phyloP scores from a whole-genome alignment of 139 green algal species.

The Edaphochlamys debaryana region DNA sequence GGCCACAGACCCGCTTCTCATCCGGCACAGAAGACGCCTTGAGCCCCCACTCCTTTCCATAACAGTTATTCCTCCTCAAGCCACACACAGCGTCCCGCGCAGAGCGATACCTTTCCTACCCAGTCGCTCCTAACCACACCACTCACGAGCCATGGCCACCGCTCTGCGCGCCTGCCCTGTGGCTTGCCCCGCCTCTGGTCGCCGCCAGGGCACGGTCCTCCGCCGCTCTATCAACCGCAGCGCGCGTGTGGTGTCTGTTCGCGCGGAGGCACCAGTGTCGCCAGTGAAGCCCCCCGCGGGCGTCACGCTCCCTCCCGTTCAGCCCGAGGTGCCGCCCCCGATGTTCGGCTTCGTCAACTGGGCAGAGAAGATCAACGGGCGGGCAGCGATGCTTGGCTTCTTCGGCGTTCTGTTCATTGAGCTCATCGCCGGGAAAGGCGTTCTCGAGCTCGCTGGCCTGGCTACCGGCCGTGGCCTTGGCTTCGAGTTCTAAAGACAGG shows the following conservation, averaged over 20 bases:
- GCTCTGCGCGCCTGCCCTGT: too few relatives aligned
- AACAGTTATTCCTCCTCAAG: background rate
- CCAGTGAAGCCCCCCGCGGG: slow-evolving; percentile 56
- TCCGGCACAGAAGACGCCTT: too few relatives aligned
- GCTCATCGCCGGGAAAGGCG: slow-evolving; percentile 68
- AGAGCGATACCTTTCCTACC: too few relatives aligned
- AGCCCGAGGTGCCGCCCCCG: slow-evolving; percentile 54
- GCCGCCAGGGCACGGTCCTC: background rate
- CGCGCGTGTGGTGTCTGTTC: slow-evolving; percentile 7
- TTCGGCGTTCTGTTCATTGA: slow-evolving; percentile 85
- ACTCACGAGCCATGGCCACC: too few relatives aligned
- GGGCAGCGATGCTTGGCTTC: slow-evolving; percentile 90
- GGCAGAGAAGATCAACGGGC: slow-evolving; percentile 84
- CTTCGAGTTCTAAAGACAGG: slow-evolving; percentile 76
- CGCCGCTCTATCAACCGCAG: background rate
- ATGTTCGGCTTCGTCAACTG: slow-evolving; percentile 84
- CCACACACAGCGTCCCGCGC: too few relatives aligned
- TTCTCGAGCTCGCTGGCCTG: slow-evolving; percentile 79
- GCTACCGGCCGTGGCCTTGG: slow-evolving; percentile 69
- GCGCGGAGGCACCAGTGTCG: slow-evolving; percentile 18
- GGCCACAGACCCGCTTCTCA: too few relatives aligned
- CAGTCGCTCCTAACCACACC: too few relatives aligned
- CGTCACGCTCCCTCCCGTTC: slow-evolving; percentile 64
- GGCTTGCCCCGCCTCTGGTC: background rate
- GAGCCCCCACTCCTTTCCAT: too few relatives aligned